Evolutionary conservation across 2,329 filamentous ascomycete species (phyloP), one percentile per base, ranked within the genome.

Genomic region (Sphaerulina musiva): DNA sequence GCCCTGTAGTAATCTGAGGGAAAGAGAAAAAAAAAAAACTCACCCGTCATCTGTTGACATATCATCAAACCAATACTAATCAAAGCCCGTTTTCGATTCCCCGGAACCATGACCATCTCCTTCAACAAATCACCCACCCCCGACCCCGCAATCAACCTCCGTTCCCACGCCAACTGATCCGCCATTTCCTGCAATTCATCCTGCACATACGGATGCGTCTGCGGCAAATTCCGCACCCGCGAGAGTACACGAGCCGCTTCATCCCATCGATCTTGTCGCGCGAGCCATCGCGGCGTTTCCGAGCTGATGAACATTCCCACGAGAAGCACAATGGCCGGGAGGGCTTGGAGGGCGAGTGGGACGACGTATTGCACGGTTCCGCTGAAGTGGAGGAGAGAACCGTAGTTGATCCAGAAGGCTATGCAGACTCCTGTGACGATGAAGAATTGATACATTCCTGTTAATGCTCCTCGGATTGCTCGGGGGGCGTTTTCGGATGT

Each of bases 1-100:
- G n/a, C n/a, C n/a, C n/a, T n/a, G n/a, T n/a, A n/a, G n/a, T n/a
- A n/a, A n/a, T n/a, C n/a, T n/a, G n/a, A 26, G 26, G 26, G 26
- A 26, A 26, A 6, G 26, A 26, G 26, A n/a, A n/a, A 26, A 6
- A 26, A 6, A 26, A 26, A 26, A 26, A 26, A 83, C 0, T 81
- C 70, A 31, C 83, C 84, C 0, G 84, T 87, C 80, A 87, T 85
- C 67, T 87, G 84, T 68, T 89, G 85, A 67, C 82, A 87, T 39
- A 86, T 72, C 84, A 77, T 80, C 36, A 77, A 70, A 11, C 69
- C 84, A 75, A 88, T 79, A 31, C 81, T 83, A 53, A 87, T 78
- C 45, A 86, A 68, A 2, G 79, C 81, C 48, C 84, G 78, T 63
- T 84, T 84, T 54, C 84, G 76, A 51, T 82, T 80, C 53, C 80